Evolutionary conservation across 169 alveolate species (phyloP).

Genomic region (Cryptosporidium bovis): DNA sequence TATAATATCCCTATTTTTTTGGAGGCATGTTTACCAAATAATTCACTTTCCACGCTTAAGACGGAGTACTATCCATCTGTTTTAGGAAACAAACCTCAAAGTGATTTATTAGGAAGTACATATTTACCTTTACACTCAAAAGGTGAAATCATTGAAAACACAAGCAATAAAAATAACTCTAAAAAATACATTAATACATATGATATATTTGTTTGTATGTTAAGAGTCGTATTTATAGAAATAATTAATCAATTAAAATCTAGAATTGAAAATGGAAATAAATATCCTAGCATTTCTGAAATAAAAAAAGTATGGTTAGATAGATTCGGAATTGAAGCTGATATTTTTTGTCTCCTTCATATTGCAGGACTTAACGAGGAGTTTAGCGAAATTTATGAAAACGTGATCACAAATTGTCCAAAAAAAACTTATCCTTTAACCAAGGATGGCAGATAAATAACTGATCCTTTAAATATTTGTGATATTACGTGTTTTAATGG

Average conservation of each 20-base stretch:
- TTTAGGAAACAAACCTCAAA: not conserved
- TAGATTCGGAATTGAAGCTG: constrained; percentile 58
- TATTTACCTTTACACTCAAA: not conserved
- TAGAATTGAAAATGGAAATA: not conserved
- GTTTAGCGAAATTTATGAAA: not conserved
- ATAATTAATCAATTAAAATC: constrained; percentile 18
- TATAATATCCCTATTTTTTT: constrained; percentile 40
- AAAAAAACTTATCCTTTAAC: too few relatives aligned
- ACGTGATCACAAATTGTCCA: too few relatives aligned
- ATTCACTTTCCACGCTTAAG: constrained; percentile 10
- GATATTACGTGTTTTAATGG: too few relatives aligned
- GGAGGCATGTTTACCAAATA: constrained; percentile 52
- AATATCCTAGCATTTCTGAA: constrained; percentile 23
- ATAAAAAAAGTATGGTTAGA: constrained; percentile 31
- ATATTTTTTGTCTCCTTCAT: constrained; percentile 18
- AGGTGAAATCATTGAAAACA: not conserved
- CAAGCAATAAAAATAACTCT: not conserved
- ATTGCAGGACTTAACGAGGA: constrained; percentile 52
- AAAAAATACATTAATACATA: not conserved
- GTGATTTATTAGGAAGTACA: not conserved
- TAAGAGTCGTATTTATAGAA: constrained; percentile 31
- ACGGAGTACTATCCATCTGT: not conserved
- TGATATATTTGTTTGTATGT: constrained; percentile 1
- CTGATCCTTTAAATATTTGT: too few relatives aligned
- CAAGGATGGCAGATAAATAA: too few relatives aligned